Evolutionary conservation across 805 yeast genomes (phyloP).

Genomic region (Wickerhamomyces strasburgensis): DNA sequence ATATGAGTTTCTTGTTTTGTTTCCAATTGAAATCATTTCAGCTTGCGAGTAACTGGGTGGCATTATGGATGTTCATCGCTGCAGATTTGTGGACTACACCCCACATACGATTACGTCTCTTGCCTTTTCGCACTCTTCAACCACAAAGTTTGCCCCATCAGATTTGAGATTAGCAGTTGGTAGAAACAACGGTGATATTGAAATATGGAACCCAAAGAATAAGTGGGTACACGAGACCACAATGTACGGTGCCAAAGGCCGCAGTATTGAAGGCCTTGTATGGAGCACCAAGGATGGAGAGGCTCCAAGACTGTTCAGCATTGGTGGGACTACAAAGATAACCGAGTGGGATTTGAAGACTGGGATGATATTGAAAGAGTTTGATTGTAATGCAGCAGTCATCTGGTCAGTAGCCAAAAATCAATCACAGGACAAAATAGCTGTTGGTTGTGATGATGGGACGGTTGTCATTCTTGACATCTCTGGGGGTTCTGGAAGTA

Average conservation of each 20-base stretch:
- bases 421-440: slow-evolving; percentile 54
- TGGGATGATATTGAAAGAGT: slow-evolving; percentile 66
- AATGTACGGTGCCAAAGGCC: slow-evolving; percentile 73
- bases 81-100: slow-evolving; percentile 84
- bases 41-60: slow-evolving; percentile 6
- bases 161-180: slow-evolving; percentile 84
- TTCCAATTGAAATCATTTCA: not conserved
- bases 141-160: slow-evolving; percentile 40
- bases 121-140: slow-evolving; percentile 65
- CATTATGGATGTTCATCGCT: slow-evolving; percentile 56
- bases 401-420: slow-evolving; percentile 84
- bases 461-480: slow-evolving; percentile 77
- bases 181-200: slow-evolving; percentile 90
- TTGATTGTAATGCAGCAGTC: slow-evolving; percentile 89
- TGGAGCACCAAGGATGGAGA: slow-evolving; percentile 58
- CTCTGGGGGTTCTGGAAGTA: slow-evolving; percentile 78
- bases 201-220: slow-evolving; percentile 85
- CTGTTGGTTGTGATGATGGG: slow-evolving; percentile 96
- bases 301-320: slow-evolving; percentile 74
- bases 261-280: slow-evolving; percentile 83
- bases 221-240: slow-evolving; percentile 76
- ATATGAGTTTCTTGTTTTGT: not conserved
- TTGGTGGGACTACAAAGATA: slow-evolving; percentile 86
- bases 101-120: slow-evolving; percentile 81
- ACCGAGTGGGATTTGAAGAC: slow-evolving; percentile 89